phyloP scores from a whole-genome alignment of 2,329 filamentous ascomycete species.

The Xylariales sp. region DNA sequence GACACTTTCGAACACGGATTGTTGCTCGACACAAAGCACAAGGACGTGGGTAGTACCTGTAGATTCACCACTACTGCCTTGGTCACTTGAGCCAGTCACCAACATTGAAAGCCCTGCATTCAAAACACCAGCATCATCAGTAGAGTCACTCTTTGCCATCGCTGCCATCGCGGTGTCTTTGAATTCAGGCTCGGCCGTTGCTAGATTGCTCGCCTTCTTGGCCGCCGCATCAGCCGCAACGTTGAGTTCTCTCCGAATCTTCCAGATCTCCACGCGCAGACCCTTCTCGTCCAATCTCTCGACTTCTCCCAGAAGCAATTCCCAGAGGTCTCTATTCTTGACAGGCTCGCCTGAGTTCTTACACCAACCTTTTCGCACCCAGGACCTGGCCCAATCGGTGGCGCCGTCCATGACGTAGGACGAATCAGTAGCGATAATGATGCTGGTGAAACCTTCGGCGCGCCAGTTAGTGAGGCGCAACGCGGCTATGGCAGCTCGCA shows the following conservation, averaged over 20 bases:
- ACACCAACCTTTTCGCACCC: constrained; percentile 21
- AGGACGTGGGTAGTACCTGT: neutral
- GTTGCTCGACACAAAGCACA: neutral
- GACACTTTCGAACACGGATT: neutral
- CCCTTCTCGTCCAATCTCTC: neutral
- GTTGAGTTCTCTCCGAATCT: neutral
- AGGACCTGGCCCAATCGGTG: constrained; percentile 32
- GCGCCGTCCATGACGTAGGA: constrained; percentile 39
- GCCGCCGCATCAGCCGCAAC: neutral
- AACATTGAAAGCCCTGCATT: neutral
- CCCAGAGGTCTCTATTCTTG: neutral
- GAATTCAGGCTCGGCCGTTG: neutral
- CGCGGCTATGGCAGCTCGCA: constrained; percentile 39
- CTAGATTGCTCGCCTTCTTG: neutral
- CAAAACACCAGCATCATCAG: neutral
- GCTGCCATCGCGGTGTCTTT: neutral
- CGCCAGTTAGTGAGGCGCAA: constrained; percentile 35
- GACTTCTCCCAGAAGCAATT: constrained; percentile 1
- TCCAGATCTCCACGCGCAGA: neutral
- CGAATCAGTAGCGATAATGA: constrained; percentile 45
- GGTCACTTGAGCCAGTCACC: neutral
- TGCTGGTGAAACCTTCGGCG: constrained; percentile 29
- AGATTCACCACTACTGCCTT: neutral
- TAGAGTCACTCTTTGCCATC: no score
- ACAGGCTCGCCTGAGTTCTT: neutral